phyloP scores from a whole-genome alignment of 192 early-diverging fungal genomes.

The Podila epigama region DNA sequence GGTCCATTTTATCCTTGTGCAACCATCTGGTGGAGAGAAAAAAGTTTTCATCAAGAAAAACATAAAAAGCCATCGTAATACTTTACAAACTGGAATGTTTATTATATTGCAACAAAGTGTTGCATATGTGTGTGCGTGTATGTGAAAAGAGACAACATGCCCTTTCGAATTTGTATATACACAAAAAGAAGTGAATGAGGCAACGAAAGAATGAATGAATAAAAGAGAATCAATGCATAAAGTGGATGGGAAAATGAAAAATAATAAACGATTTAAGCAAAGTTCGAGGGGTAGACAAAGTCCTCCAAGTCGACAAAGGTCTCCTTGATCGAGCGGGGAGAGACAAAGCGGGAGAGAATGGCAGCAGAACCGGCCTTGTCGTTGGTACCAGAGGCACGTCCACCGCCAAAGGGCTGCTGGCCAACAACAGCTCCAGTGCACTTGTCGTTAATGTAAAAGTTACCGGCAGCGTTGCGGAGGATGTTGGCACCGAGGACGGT shows the following conservation, averaged over 20 bases:
- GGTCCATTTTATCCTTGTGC: no score
- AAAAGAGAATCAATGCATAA: background rate
- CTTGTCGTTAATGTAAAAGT: constrained; percentile 99
- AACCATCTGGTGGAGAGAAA: no score
- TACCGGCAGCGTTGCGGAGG: constrained; percentile 90
- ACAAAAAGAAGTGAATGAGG: no score
- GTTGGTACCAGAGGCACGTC: constrained; percentile 94
- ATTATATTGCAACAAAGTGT: no score
- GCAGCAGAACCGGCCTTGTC: constrained; percentile 94
- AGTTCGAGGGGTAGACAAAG: constrained; percentile 92
- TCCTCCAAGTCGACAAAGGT: constrained; percentile 83
- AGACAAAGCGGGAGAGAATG: constrained; percentile 87
- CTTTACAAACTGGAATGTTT: no score
- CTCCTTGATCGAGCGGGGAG: constrained; percentile 96
- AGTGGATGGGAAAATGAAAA: background rate
- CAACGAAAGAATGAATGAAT: background rate
- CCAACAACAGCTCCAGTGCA: constrained; percentile 97
- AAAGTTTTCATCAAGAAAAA: no score
- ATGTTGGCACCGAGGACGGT: constrained; percentile 75
- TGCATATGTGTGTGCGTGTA: no score
- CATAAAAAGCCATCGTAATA: no score
- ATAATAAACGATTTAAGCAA: constrained; percentile 35
- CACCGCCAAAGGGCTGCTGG: constrained; percentile 98
- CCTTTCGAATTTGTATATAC: no score
- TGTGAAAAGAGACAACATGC: no score